Conservation (phyloP, 495 filamentous ascomycete species). For the Pseudoneurospora amorphoporcata region DNA sequence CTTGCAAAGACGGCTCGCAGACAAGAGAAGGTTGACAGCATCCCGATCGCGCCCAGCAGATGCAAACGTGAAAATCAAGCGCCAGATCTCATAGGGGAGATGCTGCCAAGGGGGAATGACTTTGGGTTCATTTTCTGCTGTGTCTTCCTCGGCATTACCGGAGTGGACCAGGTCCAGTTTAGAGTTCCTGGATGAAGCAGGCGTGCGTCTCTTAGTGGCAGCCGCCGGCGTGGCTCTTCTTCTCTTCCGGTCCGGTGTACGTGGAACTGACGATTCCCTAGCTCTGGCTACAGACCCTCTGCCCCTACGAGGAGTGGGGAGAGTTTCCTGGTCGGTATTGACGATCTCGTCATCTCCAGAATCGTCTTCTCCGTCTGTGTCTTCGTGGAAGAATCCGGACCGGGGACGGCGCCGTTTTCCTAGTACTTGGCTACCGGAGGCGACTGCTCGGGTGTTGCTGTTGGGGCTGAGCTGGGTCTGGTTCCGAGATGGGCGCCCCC, state of each 20-base stretch:
- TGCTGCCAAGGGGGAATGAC: slow-evolving; percentile 55
- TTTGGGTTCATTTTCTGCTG: background rate
- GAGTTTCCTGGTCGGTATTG: background rate
- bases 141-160: background rate
- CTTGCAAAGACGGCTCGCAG: slow-evolving; percentile 51
- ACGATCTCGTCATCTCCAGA: slow-evolving; percentile 1
- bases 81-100: slow-evolving; percentile 61
- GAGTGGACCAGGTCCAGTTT: background rate
- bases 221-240: background rate
- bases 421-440: background rate
- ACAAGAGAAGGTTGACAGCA: slow-evolving; percentile 47
- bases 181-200: background rate
- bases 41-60: slow-evolving; percentile 40
- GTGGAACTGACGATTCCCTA: background rate
- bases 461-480: background rate
- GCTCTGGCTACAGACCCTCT: background rate
- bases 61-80: slow-evolving; percentile 58
- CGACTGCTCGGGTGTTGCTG: background rate
- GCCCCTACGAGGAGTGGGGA: background rate
- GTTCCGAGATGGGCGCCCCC: background rate
- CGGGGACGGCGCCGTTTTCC: slow-evolving; percentile 14
- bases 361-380: slow-evolving; percentile 3
- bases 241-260: background rate
- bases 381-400: slow-evolving; percentile 19
- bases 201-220: background rate